These are phyloP conservation scores for Pythium chondricola DNA, from an alignment of 352 stramenopile genomes.

Conservation along the genomic window DNA sequence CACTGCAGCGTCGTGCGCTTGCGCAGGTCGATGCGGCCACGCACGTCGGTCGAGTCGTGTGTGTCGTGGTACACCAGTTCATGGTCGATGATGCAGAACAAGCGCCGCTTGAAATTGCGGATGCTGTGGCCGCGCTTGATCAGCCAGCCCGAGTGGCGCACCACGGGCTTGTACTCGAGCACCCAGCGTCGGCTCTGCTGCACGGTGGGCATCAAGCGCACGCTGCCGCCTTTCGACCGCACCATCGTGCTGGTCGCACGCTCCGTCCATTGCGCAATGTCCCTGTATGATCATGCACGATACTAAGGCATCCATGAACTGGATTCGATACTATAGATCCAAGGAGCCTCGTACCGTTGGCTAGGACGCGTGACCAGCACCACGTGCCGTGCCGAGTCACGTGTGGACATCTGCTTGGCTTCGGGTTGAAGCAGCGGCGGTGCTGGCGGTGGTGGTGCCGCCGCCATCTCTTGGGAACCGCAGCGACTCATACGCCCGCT, in stretches of 20 bases:
- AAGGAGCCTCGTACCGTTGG: conserved; percentile 42
- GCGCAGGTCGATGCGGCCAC: conserved; percentile 61
- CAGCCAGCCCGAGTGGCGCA: conserved; percentile 80
- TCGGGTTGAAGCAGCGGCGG: neutral
- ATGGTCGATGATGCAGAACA: conserved; percentile 84
- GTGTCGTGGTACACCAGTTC: conserved; percentile 84
- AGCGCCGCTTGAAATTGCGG: conserved; percentile 77
- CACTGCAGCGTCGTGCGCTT: conserved; percentile 60
- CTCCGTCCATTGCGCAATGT: conserved; percentile 80
- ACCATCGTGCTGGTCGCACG: conserved; percentile 72
- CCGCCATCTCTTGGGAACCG: too few relatives aligned
- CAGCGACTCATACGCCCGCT: too few relatives aligned
- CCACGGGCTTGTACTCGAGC: conserved; percentile 78
- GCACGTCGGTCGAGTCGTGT: conserved; percentile 70
- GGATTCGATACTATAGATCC: too few relatives aligned
- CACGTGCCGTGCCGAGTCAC: conserved; percentile 37
- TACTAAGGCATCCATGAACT: too few relatives aligned
- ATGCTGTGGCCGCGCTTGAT: conserved; percentile 79
- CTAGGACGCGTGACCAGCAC: conserved; percentile 72
- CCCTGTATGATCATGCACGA: conserved; percentile 29
- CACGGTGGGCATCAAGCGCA: conserved; percentile 37
- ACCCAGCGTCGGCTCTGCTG: conserved; percentile 63
- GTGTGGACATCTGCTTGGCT: conserved; percentile 3
- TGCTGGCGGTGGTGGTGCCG: neutral
- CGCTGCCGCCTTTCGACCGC: conserved; percentile 37